These are phyloP conservation scores for Papiliotrema nemorosa DNA, from an alignment of 1,284 basidiomycete genomes.

Conservation along the genomic window DNA sequence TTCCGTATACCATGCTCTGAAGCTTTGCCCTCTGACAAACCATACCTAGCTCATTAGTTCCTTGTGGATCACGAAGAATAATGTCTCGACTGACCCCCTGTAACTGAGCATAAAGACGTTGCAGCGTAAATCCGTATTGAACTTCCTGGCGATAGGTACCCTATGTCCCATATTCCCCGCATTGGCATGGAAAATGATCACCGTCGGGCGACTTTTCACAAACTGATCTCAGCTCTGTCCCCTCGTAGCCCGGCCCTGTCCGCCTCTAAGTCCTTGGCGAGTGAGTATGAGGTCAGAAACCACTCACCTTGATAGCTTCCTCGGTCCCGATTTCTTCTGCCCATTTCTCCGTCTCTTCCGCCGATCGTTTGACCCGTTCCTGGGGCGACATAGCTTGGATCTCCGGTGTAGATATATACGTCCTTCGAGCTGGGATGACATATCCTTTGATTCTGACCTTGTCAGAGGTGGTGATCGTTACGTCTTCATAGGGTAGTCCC, in stretches of 20 bases:
- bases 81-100: constrained; percentile 34
- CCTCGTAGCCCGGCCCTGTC: too few species aligned
- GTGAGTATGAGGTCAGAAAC: background rate
- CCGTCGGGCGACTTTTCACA: constrained; percentile 67
- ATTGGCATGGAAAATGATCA: constrained; percentile 90
- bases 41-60: constrained; percentile 57
- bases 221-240: constrained; percentile 56
- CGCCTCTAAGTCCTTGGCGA: background rate
- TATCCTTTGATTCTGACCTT: constrained; percentile 61
- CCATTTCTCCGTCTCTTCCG: constrained; percentile 26
- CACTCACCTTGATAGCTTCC: constrained; percentile 29
- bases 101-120: constrained; percentile 49
- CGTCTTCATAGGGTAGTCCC: constrained; percentile 66
- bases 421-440: constrained; percentile 53
- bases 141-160: constrained; percentile 81
- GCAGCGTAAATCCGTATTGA: constrained; percentile 71
- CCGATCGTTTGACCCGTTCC: constrained; percentile 21
- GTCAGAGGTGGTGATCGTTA: constrained; percentile 64
- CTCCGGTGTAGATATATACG: constrained; percentile 20
- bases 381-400: constrained; percentile 18
- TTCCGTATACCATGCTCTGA: constrained; percentile 76
- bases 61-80: background rate
- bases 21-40: constrained; percentile 73
- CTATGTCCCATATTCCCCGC: constrained; percentile 66
- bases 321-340: constrained; percentile 29